Base-by-base conservation (phyloP, 2,329 filamentous ascomycete genomes). In the Fusarium musae region DNA sequence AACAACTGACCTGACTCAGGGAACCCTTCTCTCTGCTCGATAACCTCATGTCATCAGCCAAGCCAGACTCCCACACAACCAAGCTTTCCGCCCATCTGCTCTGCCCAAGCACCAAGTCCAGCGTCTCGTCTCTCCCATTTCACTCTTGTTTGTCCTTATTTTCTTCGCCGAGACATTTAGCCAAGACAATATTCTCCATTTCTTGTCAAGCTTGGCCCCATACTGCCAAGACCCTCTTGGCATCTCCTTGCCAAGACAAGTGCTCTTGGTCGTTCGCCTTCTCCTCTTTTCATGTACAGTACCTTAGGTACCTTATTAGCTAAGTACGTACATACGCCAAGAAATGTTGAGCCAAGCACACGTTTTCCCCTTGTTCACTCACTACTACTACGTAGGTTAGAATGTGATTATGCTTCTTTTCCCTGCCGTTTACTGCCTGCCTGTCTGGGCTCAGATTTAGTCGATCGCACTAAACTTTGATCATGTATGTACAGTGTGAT, bases 71-170 rank as follows among this genome's bases (percentile, higher is more conserved):
- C 70, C 63, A 71, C 74, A 69, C 73, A 62, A 76, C 69, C 75
- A 70, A 78, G 77, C 76, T 77, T 77, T 78, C 75, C 75, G 69
- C 70, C 73, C 66, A 56, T 61, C 65, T 57, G 56, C 50, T 21
- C 37, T 21, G 37, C 37, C 39, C 42, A 43, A 23, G 40, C 40
- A 23, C 43, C 26, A 28, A 47, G 44, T 6, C 59, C 47, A 37
- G 40, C 23, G 39, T 23, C 42, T 56, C 17, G 40, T 44, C 47
- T 40, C 42, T 37, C 32, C 32, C 23, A 16, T 19, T 32, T 32
- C 34, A 17, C 50, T 39, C 34, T 17, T 60, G 21, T 39, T 47
- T 40, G 40, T 47, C 66, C 65, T 69, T 53, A 16, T 53, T 43
- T 69, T 63, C 26, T 42, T 63, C 47, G 67, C 69, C 69, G 34